phyloP scores from a whole-genome alignment of 2,329 filamentous ascomycete species.

The Sporothrix sp. region DNA sequence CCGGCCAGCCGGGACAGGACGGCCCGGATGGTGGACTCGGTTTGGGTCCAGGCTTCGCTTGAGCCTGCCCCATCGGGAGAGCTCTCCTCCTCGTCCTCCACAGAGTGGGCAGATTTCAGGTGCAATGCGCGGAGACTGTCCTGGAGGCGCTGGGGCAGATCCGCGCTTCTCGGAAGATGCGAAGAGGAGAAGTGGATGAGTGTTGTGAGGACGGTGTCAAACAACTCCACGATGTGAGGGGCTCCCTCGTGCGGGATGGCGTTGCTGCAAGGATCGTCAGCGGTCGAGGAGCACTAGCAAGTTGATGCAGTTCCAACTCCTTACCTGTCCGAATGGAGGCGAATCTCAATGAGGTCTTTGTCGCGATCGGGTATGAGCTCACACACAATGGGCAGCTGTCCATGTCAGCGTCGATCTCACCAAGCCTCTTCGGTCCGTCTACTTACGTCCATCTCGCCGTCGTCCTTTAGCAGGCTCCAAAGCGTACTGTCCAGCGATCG shows the following conservation, averaged over 20 bases:
- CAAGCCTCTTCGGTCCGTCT: background rate
- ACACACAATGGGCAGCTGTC: slow-evolving; percentile 59
- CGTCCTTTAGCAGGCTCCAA: slow-evolving; percentile 49
- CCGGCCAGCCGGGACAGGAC: slow-evolving; percentile 51
- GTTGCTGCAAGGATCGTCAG: background rate
- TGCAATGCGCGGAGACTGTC: background rate
- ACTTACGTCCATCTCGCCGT: slow-evolving; percentile 57
- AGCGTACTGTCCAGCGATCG: slow-evolving; percentile 45
- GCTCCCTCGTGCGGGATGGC: background rate
- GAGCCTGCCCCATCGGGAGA: background rate
- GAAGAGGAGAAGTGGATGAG: slow-evolving; percentile 12
- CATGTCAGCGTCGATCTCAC: background rate
- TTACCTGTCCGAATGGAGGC: slow-evolving; percentile 52
- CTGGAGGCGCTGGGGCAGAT: slow-evolving; percentile 2
- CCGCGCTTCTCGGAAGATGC: slow-evolving; percentile 1
- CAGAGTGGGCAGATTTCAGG: background rate
- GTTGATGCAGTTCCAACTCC: slow-evolving; percentile 18
- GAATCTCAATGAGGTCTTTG: slow-evolving; percentile 45
- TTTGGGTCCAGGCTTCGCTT: slow-evolving; percentile 36
- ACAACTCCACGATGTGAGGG: background rate
- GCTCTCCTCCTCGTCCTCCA: background rate
- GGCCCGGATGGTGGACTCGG: slow-evolving; percentile 44
- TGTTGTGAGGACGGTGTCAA: slow-evolving; percentile 14
- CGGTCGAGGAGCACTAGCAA: too few relatives aligned
- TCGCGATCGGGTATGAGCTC: slow-evolving; percentile 54